A percentile compares a stretch with the other conserved stretches of the same genome.
These are phyloP conservation scores for Cercospora nicotianae DNA, from an alignment of 2,329 filamentous ascomycete genomes.

Conservation along the genomic window DNA sequence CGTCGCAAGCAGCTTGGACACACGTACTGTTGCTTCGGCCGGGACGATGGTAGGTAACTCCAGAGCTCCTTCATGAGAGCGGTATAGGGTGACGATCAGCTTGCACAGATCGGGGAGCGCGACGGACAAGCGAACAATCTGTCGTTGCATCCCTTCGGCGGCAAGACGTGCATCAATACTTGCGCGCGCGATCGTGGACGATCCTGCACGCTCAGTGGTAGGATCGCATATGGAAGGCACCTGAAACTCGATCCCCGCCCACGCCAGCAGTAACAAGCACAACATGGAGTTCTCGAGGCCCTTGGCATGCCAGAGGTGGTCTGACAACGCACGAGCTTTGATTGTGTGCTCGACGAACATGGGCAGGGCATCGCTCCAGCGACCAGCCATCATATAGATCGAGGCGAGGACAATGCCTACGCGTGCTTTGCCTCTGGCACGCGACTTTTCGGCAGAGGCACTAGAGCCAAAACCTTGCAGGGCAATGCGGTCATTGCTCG, in stretches of 20 bases:
- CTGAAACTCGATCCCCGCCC: slow-evolving; percentile 80
- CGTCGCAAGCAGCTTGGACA: slow-evolving; percentile 67
- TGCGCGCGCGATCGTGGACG: slow-evolving; percentile 29
- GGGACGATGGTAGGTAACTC: slow-evolving; percentile 69
- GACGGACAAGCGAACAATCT: slow-evolving; percentile 52
- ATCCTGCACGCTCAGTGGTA: slow-evolving; percentile 30
- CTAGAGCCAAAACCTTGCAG: slow-evolving; percentile 63
- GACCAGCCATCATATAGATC: slow-evolving; percentile 82
- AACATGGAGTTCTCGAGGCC: slow-evolving; percentile 84
- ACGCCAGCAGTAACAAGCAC: slow-evolving; percentile 78
- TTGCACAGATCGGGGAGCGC: slow-evolving; percentile 73
- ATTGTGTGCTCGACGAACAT: slow-evolving; percentile 79
- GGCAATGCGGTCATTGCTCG: slow-evolving; percentile 59
- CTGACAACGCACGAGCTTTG: slow-evolving; percentile 74
- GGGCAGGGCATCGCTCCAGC: slow-evolving; percentile 84
- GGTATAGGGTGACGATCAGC: slow-evolving; percentile 71
- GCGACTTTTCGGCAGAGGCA: slow-evolving; percentile 59
- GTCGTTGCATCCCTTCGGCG: slow-evolving; percentile 32
- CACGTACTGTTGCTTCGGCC: slow-evolving; percentile 71
- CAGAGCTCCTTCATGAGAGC: slow-evolving; percentile 61
- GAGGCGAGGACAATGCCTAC: slow-evolving; percentile 78
- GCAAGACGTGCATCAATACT: slow-evolving; percentile 29
- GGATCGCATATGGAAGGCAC: slow-evolving; percentile 49
- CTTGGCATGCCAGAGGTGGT: slow-evolving; percentile 97
- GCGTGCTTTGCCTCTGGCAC: slow-evolving; percentile 77